These are phyloP conservation scores for Sporothrix euskadiensis DNA, from an alignment of 2,329 filamentous ascomycete species.

Conservation along the genomic window DNA sequence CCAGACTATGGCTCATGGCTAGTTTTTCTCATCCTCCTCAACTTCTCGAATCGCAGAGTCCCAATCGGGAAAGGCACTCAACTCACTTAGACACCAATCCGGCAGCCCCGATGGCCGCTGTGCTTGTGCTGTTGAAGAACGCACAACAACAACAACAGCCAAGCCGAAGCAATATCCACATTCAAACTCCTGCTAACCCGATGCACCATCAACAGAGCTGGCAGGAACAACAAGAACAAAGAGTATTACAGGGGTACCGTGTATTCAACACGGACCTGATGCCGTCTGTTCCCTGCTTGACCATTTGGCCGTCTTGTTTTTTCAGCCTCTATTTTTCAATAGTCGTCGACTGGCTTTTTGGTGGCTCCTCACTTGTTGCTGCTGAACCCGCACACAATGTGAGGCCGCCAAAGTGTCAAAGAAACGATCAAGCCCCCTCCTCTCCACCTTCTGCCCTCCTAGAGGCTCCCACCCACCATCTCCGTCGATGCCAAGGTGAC, in stretches of 20 bases:
- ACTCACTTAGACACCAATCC: neutral
- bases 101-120: neutral
- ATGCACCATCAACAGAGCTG: neutral
- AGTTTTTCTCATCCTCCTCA: neutral
- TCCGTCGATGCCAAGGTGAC: neutral
- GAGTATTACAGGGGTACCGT: neutral
- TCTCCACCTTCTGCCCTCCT: too few relatives aligned
- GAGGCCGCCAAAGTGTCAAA: neutral
- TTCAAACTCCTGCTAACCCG: neutral
- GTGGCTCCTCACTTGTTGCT: neutral
- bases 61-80: neutral
- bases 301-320: neutral
- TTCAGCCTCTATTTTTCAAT: neutral
- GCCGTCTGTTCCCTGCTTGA: neutral
- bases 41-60: neutral
- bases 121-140: neutral
- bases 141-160: too few relatives aligned
- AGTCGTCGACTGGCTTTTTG: neutral
- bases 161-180: neutral
- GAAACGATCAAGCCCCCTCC: neutral
- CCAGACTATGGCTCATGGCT: neutral
- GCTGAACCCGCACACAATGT: neutral
- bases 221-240: neutral
- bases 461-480: neutral
- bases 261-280: neutral